Percentiles rank a stretch among this genome's conserved stretches.
phyloP scores from a whole-genome alignment of 1,284 basidiomycete genomes.

The Wallemia mellicola region DNA sequence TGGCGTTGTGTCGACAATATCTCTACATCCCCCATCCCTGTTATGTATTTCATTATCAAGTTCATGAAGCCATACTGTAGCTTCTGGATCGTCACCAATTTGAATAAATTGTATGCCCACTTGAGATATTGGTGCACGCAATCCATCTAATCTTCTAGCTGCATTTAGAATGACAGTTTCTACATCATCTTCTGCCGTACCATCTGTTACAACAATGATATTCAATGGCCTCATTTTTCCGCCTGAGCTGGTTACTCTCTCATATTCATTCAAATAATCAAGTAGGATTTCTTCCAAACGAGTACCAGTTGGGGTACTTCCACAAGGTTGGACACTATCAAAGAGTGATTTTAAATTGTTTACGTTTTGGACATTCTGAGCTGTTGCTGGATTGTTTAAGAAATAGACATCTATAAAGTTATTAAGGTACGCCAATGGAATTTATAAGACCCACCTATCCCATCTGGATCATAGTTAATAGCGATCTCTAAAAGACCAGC shows the following conservation, averaged over 20 bases:
- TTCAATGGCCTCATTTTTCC: background rate
- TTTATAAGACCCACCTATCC: no score
- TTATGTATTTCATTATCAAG: conserved; percentile 21
- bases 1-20: conserved; percentile 16
- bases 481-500: background rate
- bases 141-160: conserved; percentile 22
- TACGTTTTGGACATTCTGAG: conserved; percentile 4
- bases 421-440: no score
- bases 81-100: conserved; percentile 20
- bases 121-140: conserved; percentile 21
- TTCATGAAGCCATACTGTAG: conserved; percentile 20
- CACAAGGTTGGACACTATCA: conserved; percentile 5
- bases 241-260: background rate
- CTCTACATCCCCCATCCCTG: conserved; percentile 10
- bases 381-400: conserved; percentile 4
- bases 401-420: conserved; percentile 7
- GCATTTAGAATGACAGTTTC: conserved; percentile 21
- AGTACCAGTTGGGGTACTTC: conserved; percentile 6
- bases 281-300: conserved; percentile 6
- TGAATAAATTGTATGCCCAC: conserved; percentile 31
- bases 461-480: conserved; percentile 4
- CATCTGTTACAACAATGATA: conserved; percentile 5
- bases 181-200: conserved; percentile 22
- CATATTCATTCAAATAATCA: conserved; percentile 6
- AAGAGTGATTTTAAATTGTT: conserved; percentile 4